Evolutionary conservation across 768 basidiomycete species (phyloP), one percentile per base, ranked within the genome.

Genomic region (Suillus alpinus): DNA sequence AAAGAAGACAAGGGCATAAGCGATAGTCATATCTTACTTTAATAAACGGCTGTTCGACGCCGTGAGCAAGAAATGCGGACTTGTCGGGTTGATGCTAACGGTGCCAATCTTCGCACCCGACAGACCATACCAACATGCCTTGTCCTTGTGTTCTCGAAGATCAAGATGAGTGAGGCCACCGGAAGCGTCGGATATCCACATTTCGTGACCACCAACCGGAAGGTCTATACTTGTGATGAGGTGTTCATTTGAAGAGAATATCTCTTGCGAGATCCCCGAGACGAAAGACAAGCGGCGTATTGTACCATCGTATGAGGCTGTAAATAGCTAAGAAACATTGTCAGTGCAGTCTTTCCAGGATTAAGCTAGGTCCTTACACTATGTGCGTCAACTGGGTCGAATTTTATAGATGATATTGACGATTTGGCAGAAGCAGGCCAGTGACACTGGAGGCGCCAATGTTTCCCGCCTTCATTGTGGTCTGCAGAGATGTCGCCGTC

Each of bases 371-470:
- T 9, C 69, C 80, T 58, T 71, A 92, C 92, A 61, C 81, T 89
- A 64, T 92, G 88, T 0, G 88, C 77, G 69, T 94, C 81, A 39
- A 84, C 77, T 9, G 92, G 91, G 68, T 92, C 88, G 55, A 94
- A 78, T 70, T 88, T 92, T 60, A 94, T 80, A 60, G 80, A 83
- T 6, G 91, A 92, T 56, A 94, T 86, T 1, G 91, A 92, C 26
- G 91, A 93, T 65, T 86, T 86, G 16, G 89, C 78, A 0, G 86
- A 87, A 4, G 88, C 87, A 0, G 92, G 92, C 92, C 92, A 94
- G 65, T 94, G 92, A 23, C 81, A 76, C 68, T 94, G 92, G 55
- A 94, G 73, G 10, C 86, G 83, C 88, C 89, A 94, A 67, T 87
- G 87, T 71, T 83, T 87, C 4, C 92, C 92, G n/a, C 82, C 81